Percentiles rank a stretch among this genome's conserved stretches.
Conservation (phyloP, 176 grass and related monocot species). For the Cenchrus americanus region DNA sequence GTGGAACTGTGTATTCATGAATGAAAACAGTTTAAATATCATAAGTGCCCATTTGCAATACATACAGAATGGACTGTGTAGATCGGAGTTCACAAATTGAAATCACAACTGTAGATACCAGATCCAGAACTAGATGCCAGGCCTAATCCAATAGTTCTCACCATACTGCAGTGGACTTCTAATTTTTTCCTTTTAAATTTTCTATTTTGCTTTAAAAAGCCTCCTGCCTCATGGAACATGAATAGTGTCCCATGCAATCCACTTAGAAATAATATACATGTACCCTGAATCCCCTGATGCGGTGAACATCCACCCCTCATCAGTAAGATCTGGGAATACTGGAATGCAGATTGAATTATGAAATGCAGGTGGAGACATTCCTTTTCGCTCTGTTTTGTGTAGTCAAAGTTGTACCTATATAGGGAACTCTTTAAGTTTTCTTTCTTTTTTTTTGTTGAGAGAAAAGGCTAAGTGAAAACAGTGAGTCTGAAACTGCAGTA, state of each 20-base stretch:
- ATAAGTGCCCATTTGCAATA: background rate
- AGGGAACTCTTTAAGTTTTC: constrained; percentile 13
- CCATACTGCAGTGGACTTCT: background rate
- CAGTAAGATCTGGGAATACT: no score
- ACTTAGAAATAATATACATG: constrained; percentile 3
- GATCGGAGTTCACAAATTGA: background rate
- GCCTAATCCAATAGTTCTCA: background rate
- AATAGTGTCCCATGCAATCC: background rate
- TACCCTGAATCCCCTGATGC: background rate
- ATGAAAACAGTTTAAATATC: constrained; percentile 8
- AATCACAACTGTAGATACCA: background rate
- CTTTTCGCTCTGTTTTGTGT: background rate
- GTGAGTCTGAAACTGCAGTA: background rate
- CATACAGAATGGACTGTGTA: background rate
- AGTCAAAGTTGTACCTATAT: background rate
- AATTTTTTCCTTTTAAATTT: background rate
- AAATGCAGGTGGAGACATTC: background rate
- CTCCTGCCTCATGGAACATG: background rate
- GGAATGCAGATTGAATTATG: background rate
- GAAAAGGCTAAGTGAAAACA: background rate
- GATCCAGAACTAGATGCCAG: constrained; percentile 7
- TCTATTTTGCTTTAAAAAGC: background rate
- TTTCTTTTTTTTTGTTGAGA: background rate
- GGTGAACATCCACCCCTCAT: no score
- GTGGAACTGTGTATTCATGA: background rate